Evolutionary conservation across 306 rosid species (phyloP).

Genomic region (Cucumis sativus): Cucumber_9930_V3 NC_026656.2:19444001-19444500

Average conservation of each 20-base stretch:
- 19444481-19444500: constrained; percentile 14
- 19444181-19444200: background rate
- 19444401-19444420: background rate
- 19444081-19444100: background rate
- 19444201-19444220: background rate
- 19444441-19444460: background rate
- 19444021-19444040: background rate
- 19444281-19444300: background rate
- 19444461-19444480: constrained; percentile 10
- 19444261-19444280: background rate
- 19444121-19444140: background rate
- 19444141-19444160: background rate
- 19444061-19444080: background rate
- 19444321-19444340: background rate
- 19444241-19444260: background rate
- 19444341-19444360: background rate
- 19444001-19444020: background rate
- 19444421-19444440: background rate
- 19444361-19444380: background rate
- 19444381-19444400: background rate
- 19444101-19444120: background rate
- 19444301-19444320: background rate
- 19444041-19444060: background rate
- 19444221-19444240: background rate
- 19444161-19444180: background rate